Percentiles rank a stretch among this genome's conserved stretches.
Evolutionary conservation across 2,329 filamentous ascomycete genomes (phyloP).

Genomic region (Colletotrichum spinosum): DNA sequence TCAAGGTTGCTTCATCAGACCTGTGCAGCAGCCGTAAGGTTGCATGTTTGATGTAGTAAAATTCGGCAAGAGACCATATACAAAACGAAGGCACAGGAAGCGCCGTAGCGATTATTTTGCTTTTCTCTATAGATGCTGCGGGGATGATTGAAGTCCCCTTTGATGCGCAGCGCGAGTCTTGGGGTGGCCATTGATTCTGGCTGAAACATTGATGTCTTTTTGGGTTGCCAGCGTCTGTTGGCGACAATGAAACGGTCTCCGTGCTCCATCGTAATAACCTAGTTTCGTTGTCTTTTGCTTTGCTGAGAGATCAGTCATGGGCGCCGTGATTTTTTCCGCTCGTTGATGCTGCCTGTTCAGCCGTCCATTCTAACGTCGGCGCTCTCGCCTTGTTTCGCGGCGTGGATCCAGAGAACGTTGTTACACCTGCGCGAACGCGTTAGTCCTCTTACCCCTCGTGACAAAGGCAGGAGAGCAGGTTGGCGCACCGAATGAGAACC

Average conservation of each 20-base stretch:
- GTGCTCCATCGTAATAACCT: constrained; percentile 23
- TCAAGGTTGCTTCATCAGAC: constrained; percentile 75
- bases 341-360: constrained; percentile 41
- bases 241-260: constrained; percentile 13
- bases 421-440: constrained; percentile 74
- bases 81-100: constrained; percentile 17
- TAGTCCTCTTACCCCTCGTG: background rate
- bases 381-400: constrained; percentile 62
- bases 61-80: background rate
- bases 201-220: constrained; percentile 20
- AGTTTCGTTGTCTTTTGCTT: constrained; percentile 5
- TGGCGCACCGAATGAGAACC: constrained; percentile 83
- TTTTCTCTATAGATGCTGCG: constrained; percentile 28
- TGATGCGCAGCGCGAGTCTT: constrained; percentile 16
- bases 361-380: constrained; percentile 71
- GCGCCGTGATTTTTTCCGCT: constrained; percentile 26
- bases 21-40: constrained; percentile 77
- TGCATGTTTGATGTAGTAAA: constrained; percentile 74
- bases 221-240: constrained; percentile 9
- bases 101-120: constrained; percentile 19
- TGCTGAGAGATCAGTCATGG: background rate
- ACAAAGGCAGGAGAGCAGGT: no score
- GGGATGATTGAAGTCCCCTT: constrained; percentile 4
- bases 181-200: constrained; percentile 15
- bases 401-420: constrained; percentile 94